Base-by-base conservation (phyloP, 345 rosid species). In the Stellera chamaejasme region DNA sequence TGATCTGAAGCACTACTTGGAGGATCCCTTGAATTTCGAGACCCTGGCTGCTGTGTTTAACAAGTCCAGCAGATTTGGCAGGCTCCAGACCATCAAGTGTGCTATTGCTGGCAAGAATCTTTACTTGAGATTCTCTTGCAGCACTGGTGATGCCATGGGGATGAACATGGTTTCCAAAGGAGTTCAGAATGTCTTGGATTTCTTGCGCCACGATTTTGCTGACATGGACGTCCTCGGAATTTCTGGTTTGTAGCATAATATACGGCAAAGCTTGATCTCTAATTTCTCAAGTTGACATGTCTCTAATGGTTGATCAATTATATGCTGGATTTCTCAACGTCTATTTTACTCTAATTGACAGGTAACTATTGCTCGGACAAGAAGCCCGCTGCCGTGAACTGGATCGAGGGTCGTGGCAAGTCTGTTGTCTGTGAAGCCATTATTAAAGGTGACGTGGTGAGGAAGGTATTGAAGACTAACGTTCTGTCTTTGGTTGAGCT, bases 111-210 rank as follows among this genome's bases (percentile, higher is more conserved):
- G 92, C 14, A 81, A 77, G 75, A 82, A 82, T 61, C 71, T 82
- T 15, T 84, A 79, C 64, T 16, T 75, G 63, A 77, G 92, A 59
- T 82, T 79, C 63, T 46, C 64, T 10, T 79, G 88, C 72, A 62
- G 79, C 66, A 79, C 92, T 0, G 92, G 88, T 5, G 92, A 82
- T 61, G 92, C 92, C 50, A 84, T 84, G 92, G 88, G 92, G 67
- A 84, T 84, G 92, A 84, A 84, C 75, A 84, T 84, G 92, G 77
- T 82, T 45, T 82, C 92, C 36, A 84, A 84, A 62, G 92, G 85
- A 6, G 88, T 84, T 23, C 92, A 84, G 64, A 84, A 84, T 48
- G 82, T 82, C 27, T 67, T 84, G 64, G 83, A 79, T 50, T 81
- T 77, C 62, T 82, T 82, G 67, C 83, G 73, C 63, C 46, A 10